phyloP scores from a whole-genome alignment of 257 asterid species.

The Knoxia roxburghii region DNA sequence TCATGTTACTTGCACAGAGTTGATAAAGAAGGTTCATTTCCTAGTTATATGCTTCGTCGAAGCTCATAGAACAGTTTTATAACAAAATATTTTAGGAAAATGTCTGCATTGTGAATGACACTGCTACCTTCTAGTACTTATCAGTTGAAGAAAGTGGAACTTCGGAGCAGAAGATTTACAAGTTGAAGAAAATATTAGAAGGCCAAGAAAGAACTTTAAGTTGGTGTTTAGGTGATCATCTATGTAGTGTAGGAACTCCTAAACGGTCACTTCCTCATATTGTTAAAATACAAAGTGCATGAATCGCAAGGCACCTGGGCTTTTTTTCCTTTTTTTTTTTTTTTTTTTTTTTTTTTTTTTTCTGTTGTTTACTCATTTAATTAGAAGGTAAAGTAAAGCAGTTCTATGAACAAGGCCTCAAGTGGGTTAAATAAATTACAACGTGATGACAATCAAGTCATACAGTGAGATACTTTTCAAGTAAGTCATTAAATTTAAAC shows the following conservation, averaged over 20 bases:
- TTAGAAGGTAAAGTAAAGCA: conserved; percentile 2
- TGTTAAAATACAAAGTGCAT: background rate
- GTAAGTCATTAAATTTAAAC: background rate
- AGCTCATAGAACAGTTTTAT: background rate
- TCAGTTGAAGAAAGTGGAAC: background rate
- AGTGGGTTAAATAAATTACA: background rate
- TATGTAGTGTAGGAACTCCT: background rate
- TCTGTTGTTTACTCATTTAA: background rate
- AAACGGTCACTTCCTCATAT: background rate
- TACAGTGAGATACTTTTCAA: background rate
- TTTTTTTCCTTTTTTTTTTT: too few relatives aligned
- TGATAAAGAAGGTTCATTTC: background rate
- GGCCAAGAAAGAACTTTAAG: background rate
- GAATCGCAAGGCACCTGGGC: background rate
- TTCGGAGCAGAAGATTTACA: background rate
- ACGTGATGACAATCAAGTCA: background rate
- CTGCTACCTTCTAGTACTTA: background rate
- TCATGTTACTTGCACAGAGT: background rate
- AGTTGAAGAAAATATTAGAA: background rate
- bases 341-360: too few relatives aligned
- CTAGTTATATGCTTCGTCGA: background rate
- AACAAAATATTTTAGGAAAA: background rate
- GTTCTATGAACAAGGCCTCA: background rate
- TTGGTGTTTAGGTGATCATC: background rate
- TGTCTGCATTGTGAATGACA: background rate